These are phyloP conservation scores for Ophiognomonia clavigignenti-juglandacearum DNA, from an alignment of 2,329 filamentous ascomycete genomes.

Conservation along the genomic window DNA sequence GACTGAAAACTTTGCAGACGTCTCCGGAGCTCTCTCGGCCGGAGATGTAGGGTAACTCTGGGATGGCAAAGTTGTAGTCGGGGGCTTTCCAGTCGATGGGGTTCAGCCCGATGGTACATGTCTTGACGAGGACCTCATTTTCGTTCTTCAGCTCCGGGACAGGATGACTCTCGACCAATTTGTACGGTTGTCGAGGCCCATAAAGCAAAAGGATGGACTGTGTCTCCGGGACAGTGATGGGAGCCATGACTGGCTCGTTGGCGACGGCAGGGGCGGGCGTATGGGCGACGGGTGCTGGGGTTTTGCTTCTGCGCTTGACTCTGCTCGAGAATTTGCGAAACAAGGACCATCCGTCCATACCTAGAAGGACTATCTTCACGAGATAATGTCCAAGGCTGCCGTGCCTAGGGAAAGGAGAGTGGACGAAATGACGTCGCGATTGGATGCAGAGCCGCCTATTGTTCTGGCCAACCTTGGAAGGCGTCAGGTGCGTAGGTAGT, in stretches of 20 bases:
- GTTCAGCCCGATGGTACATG: slow-evolving; percentile 64
- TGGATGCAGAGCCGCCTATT: background rate
- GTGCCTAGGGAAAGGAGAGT: background rate
- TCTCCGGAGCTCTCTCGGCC: slow-evolving; percentile 66
- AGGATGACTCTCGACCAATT: slow-evolving; percentile 23
- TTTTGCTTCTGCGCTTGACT: slow-evolving; percentile 4
- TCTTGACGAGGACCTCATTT: slow-evolving; percentile 57
- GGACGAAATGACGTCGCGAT: background rate
- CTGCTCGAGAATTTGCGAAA: slow-evolving; percentile 10
- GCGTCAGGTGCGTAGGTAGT: no score
- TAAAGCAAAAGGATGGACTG: slow-evolving; percentile 27
- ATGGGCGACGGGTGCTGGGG: background rate
- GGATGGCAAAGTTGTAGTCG: slow-evolving; percentile 69
- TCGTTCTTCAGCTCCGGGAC: slow-evolving; percentile 21
- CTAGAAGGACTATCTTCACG: background rate
- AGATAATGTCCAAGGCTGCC: background rate
- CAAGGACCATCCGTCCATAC: slow-evolving; percentile 8
- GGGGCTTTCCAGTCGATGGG: slow-evolving; percentile 74
- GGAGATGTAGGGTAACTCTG: slow-evolving; percentile 62
- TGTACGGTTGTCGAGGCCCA: slow-evolving; percentile 24
- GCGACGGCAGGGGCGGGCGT: background rate
- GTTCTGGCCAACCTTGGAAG: no score
- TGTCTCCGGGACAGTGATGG: slow-evolving; percentile 18
- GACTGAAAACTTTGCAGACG: slow-evolving; percentile 43
- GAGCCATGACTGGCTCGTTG: background rate